These are phyloP conservation scores for Thinopyrum elongatum DNA, from an alignment of 176 grass and related monocot species.

Conservation along the genomic window DNA sequence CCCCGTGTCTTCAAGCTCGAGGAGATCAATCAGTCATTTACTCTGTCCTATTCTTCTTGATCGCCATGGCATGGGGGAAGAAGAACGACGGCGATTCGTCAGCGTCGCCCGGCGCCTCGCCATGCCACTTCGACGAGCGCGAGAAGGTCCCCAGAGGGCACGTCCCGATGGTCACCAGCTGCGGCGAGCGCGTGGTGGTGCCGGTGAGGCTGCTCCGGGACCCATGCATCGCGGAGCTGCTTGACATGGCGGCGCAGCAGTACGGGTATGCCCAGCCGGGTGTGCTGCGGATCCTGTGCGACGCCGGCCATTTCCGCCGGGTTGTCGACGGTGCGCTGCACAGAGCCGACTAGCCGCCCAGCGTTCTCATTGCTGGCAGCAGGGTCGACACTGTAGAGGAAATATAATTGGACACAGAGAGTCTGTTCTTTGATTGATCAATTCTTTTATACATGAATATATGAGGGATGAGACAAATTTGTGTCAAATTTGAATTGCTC, in stretches of 20 bases:
- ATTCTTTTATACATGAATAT: not conserved
- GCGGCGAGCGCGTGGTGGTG: slow-evolving; percentile 51
- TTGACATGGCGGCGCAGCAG: slow-evolving; percentile 48
- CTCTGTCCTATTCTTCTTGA: no score
- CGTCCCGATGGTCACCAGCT: slow-evolving; percentile 42
- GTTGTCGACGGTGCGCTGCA: slow-evolving; percentile 26
- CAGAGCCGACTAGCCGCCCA: not conserved
- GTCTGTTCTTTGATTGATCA: not conserved
- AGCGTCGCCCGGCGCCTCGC: no score
- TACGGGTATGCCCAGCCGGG: slow-evolving; percentile 64
- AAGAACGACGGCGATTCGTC: no score
- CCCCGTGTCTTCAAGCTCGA: no score
- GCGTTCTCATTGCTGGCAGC: no score
- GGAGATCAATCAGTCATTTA: no score
- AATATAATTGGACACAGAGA: not conserved
- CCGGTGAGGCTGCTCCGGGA: slow-evolving; percentile 45
- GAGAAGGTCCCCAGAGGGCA: slow-evolving; percentile 10
- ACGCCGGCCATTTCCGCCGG: slow-evolving; percentile 26
- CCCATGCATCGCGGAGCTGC: slow-evolving; percentile 46
- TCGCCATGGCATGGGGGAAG: no score
- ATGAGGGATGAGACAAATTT: not conserved
- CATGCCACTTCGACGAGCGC: no score
- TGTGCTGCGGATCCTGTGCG: slow-evolving; percentile 59
- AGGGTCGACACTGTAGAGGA: not conserved
- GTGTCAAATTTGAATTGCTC: not conserved